Base-by-base conservation (phyloP, 2,329 filamentous ascomycete species). In the Diplodia sapinea region DNA sequence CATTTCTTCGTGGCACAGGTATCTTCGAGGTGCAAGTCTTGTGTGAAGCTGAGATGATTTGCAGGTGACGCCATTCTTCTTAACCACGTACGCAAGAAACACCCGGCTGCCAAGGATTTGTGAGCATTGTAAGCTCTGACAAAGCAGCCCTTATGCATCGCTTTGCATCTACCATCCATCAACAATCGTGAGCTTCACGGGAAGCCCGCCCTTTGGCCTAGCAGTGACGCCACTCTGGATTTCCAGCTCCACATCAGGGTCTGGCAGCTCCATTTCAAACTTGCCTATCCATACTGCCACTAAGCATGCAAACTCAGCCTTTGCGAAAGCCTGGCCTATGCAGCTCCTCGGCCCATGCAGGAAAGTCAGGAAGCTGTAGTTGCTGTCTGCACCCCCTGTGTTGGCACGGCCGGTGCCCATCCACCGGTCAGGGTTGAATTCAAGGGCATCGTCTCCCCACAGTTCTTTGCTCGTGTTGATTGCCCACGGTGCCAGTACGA, bases 271-370 rank as follows among this genome's bases (percentile, higher is more conserved):
- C 69, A 88, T 85, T 74, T 88, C 85, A 77, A 96, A 96, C 47
- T 87, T 84, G 0, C 93, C 93, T 4, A 94, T 85, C 84, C 91
- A 88, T 9, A 87, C 85, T 26, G 93, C 93, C 56, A 97, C 76
- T 70, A 97, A 80, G 75, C 91, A 94, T 9, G 92, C 92, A 78
- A 97, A 91, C 82, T 97, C 94, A 0, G 90, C 88, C 75, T 88
- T 90, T 0, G 94, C 91, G 79, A 97, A 97, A 2, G 84, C 83
- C 77, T 89, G 86, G 0, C 93, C 94, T 72, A 97, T 97, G 75
- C 94, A 97, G 74, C 89, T 91, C 65, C 93, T 83, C 1, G 93
- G 93, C 0, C 94, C 94, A 76, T 96, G 92, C 68, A 97, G 78
- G 79, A 97, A 97, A 0, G 92, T 94, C 79, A 94, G 76, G 73